phyloP scores from a whole-genome alignment of 2,329 filamentous ascomycete species.

The Anisogramma anomala region DNA sequence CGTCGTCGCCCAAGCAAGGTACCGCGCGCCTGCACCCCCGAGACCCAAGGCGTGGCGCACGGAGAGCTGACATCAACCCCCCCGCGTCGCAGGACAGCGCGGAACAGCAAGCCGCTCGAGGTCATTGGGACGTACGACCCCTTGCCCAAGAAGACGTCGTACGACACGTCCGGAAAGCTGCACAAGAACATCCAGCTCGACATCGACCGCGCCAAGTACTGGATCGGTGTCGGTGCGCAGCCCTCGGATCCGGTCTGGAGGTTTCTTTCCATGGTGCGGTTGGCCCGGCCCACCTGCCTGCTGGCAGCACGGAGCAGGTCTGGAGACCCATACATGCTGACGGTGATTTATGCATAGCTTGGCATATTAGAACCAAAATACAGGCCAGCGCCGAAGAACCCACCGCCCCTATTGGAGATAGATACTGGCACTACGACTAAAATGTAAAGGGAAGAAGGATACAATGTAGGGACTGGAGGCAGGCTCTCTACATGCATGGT shows the following conservation, averaged over 20 bases:
- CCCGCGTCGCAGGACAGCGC: constrained; percentile 53
- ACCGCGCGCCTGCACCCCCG: no score
- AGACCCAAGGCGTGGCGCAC: no score
- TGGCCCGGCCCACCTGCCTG: background rate
- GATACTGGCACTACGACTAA: constrained; percentile 9
- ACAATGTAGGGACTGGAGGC: no score
- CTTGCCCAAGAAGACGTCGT: constrained; percentile 48
- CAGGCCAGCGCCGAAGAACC: constrained; percentile 19
- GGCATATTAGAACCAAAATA: constrained; percentile 29
- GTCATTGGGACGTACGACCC: constrained; percentile 75
- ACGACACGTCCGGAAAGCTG: constrained; percentile 51
- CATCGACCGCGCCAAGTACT: constrained; percentile 71
- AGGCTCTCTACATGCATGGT: no score
- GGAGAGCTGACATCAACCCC: background rate
- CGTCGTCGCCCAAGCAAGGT: constrained; percentile 87
- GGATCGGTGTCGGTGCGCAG: constrained; percentile 93
- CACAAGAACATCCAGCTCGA: constrained; percentile 93
- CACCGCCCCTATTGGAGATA: background rate
- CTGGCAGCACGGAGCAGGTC: no score
- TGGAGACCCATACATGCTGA: no score
- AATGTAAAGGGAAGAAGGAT: background rate
- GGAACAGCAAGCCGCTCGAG: constrained; percentile 81
- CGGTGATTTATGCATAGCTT: constrained; percentile 17
- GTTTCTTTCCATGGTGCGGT: constrained; percentile 63
- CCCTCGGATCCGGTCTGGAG: constrained; percentile 84